Evolutionary conservation across 257 asterid species (phyloP).

Genomic region (Scutellaria galericulata): DNA sequence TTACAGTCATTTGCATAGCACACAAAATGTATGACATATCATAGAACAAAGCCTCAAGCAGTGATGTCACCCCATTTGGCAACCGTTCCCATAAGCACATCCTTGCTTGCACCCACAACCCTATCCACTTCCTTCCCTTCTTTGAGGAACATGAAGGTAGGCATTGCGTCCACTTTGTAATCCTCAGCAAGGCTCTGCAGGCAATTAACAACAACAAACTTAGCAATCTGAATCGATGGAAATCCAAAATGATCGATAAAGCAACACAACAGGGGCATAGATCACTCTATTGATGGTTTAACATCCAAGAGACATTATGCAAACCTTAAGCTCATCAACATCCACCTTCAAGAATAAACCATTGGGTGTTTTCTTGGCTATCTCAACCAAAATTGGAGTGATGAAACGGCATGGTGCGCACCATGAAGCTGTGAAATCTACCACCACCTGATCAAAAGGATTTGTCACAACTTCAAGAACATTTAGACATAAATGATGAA

Average conservation of each 20-base stretch:
- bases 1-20: conserved; percentile 20
- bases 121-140: conserved; percentile 61
- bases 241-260: background rate
- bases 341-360: conserved; percentile 84
- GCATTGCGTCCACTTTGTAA: background rate
- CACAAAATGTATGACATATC: background rate
- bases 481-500: background rate
- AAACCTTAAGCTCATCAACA: conserved; percentile 79
- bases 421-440: conserved; percentile 89
- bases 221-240: background rate
- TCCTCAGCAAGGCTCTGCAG: background rate
- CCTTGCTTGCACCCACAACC: conserved; percentile 73
- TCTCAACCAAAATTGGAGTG: conserved; percentile 65
- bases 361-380: conserved; percentile 61
- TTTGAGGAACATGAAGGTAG: conserved; percentile 23
- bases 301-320: no score
- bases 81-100: no score
- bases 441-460: conserved; percentile 56
- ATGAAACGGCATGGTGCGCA: conserved; percentile 82
- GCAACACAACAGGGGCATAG: background rate
- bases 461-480: background rate
- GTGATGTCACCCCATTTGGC: no score
- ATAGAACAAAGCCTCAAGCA: background rate
- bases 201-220: background rate
- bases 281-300: background rate